These are phyloP conservation scores for Petrea volubilis DNA, from an alignment of 257 asterid species.

Conservation along the genomic window DNA sequence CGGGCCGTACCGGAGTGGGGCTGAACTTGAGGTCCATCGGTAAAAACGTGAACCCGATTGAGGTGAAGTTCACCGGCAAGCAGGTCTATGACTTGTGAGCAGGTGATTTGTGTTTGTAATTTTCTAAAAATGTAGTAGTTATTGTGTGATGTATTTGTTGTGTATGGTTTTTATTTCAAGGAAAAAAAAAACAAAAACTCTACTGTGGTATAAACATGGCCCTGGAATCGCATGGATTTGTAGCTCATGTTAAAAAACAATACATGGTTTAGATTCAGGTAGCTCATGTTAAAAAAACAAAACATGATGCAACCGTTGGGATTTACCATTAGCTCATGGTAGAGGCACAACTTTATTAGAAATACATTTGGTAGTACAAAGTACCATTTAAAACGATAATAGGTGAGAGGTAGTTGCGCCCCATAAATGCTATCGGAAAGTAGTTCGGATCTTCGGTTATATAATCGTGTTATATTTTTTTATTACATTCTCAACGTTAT, in stretches of 20 bases:
- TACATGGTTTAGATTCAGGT: too few relatives aligned
- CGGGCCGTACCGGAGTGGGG: slow-evolving; percentile 87
- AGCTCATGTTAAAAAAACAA: too few relatives aligned
- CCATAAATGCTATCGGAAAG: too few relatives aligned
- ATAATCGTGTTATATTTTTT: too few relatives aligned
- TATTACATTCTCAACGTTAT: too few relatives aligned
- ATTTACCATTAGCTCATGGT: too few relatives aligned
- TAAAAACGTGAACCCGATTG: slow-evolving; percentile 75
- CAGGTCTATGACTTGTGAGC: slow-evolving; percentile 70
- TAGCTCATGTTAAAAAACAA: not conserved
- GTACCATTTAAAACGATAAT: too few relatives aligned
- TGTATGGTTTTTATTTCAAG: not conserved
- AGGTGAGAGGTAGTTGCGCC: too few relatives aligned
- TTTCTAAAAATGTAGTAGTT: slow-evolving; percentile 18
- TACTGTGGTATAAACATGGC: not conserved
- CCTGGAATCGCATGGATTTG: not conserved
- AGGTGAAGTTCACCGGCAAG: slow-evolving; percentile 91
- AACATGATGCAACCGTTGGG: too few relatives aligned
- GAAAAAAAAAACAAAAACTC: not conserved
- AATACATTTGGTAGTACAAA: too few relatives aligned
- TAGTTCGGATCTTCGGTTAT: too few relatives aligned
- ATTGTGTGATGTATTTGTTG: slow-evolving; percentile 13
- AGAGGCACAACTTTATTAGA: too few relatives aligned
- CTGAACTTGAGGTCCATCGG: slow-evolving; percentile 74
- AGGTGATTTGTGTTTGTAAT: not conserved